Percentiles rank a stretch among this genome's conserved stretches.
These are phyloP conservation scores for Strobilomyces dryophilus DNA, from an alignment of 768 basidiomycete species.

Conservation along the genomic window DNA sequence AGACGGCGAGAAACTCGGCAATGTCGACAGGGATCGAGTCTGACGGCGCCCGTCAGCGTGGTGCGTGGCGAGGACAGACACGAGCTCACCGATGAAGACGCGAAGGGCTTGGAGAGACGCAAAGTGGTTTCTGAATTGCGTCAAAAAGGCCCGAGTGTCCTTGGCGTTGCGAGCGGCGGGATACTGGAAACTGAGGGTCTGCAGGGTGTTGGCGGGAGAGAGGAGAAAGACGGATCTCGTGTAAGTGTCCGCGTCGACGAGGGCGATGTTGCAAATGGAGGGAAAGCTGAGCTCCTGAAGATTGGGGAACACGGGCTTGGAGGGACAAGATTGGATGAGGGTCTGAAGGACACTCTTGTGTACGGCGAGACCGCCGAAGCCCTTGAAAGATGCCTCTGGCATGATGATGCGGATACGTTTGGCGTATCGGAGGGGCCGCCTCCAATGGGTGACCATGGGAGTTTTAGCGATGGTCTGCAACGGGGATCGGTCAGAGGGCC, in stretches of 20 bases:
- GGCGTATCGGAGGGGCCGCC: conserved; percentile 14
- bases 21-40: conserved; percentile 15
- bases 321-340: conserved; percentile 19
- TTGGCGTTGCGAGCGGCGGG: conserved; percentile 12
- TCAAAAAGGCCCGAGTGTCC: conserved; percentile 13
- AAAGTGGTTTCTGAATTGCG: conserved; percentile 11
- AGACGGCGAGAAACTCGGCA: conserved; percentile 11
- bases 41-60: not conserved
- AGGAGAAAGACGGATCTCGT: conserved; percentile 10
- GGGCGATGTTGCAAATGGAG: conserved; percentile 17
- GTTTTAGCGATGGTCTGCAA: conserved; percentile 12
- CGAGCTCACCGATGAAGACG: conserved; percentile 15
- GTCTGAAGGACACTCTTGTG: conserved; percentile 16
- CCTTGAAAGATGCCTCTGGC: not conserved
- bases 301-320: conserved; percentile 18
- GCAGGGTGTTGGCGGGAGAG: conserved; percentile 3
- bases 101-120: conserved; percentile 10
- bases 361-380: conserved; percentile 12
- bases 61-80: too few species aligned
- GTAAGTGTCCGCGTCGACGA: conserved; percentile 12
- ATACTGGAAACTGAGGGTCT: conserved; percentile 12
- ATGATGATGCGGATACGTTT: conserved; percentile 16
- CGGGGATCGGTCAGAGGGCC: not conserved
- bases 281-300: conserved; percentile 19
- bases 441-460: conserved; percentile 16